phyloP scores from a whole-genome alignment of 257 asterid species.

The Gentiana straminea region DNA sequence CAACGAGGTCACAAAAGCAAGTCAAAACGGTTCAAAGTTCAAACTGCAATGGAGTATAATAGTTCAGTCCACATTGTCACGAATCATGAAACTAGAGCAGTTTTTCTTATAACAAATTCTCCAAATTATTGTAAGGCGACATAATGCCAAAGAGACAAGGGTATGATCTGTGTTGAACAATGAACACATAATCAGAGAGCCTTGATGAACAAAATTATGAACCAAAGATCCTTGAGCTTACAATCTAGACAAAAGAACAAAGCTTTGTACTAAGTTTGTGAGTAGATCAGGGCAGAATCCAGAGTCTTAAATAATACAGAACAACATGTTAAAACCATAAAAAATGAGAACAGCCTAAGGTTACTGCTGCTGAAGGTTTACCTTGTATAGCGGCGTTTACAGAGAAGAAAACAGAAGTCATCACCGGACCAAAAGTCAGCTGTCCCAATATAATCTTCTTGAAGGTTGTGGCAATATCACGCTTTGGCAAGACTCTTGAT shows the following conservation, averaged over 20 bases:
- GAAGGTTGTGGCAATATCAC: conserved; percentile 58
- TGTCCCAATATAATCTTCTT: conserved; percentile 85
- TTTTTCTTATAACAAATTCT: background rate
- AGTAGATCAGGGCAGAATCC: no score
- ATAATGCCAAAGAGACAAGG: background rate
- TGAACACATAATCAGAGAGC: background rate
- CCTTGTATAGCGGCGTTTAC: conserved; percentile 82
- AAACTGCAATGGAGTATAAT: background rate
- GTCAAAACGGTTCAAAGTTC: background rate
- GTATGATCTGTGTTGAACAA: background rate
- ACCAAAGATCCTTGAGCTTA: background rate
- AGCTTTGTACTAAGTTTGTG: no score
- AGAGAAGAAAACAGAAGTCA: conserved; percentile 75
- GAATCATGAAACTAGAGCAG: background rate
- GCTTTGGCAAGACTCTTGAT: conserved; percentile 46
- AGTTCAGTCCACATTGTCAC: background rate
- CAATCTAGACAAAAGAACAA: no score
- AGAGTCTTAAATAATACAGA: background rate
- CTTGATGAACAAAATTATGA: no score
- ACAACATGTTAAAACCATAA: background rate
- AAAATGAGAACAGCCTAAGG: background rate
- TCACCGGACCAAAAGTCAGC: conserved; percentile 56
- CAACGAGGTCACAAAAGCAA: conserved; percentile 1
- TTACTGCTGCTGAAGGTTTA: conserved; percentile 9
- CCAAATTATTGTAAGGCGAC: background rate